A percentile compares a stretch with the other conserved stretches of the same genome.
Evolutionary conservation across 306 rosid genomes (phyloP).

Genomic region (Pueraria montana): DNA sequence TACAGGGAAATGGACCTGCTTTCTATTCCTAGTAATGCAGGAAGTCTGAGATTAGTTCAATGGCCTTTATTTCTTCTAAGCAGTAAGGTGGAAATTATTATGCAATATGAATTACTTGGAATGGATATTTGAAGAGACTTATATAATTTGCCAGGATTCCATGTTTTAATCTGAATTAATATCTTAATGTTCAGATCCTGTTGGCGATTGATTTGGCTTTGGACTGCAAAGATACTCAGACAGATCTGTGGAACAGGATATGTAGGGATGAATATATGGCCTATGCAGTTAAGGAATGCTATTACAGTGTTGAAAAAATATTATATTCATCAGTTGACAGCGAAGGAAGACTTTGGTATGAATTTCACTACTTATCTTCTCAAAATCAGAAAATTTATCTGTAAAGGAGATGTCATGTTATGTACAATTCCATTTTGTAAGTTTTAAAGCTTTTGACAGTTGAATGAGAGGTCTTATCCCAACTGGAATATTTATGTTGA

Average conservation of each 20-base stretch:
- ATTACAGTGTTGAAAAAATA: conserved; percentile 82
- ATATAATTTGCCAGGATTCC: conserved; percentile 24
- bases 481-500: background rate
- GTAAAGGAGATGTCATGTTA: background rate
- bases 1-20: conserved; percentile 96
- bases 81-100: conserved; percentile 74
- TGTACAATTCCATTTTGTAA: background rate
- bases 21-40: conserved; percentile 89
- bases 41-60: conserved; percentile 90
- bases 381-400: background rate
- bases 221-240: conserved; percentile 92
- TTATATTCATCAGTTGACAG: conserved; percentile 80
- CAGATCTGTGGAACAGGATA: conserved; percentile 91
- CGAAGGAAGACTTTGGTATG: conserved; percentile 95
- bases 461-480: background rate
- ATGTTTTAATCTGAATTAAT: conserved; percentile 18
- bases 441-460: conserved; percentile 9
- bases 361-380: conserved; percentile 21
- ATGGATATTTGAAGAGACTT: background rate
- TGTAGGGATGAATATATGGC: conserved; percentile 93
- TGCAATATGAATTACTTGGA: conserved; percentile 43
- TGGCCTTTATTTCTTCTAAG: conserved; percentile 99
- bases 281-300: conserved; percentile 94
- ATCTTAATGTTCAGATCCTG: conserved; percentile 67
- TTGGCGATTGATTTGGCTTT: conserved; percentile 92